Base-by-base conservation (phyloP, 345 rosid genomes). In the Balakata baccata region DNA sequence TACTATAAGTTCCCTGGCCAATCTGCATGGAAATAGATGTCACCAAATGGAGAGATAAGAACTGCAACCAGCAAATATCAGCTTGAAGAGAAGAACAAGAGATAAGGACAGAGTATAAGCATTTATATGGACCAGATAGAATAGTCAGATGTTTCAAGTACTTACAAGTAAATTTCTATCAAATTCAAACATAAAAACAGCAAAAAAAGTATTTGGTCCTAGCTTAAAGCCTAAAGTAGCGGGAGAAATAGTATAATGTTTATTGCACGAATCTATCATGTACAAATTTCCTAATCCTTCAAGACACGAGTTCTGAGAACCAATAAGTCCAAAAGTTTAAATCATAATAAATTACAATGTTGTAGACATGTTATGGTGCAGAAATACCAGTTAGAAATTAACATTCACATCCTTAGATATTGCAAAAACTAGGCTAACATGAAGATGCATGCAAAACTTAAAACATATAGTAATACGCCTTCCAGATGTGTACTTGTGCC, bases 1-100 rank as follows among this genome's bases (percentile, higher is more conserved):
- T 95, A 79, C 98, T 92, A 70, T 95, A 95, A 51, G 99, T 95
- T 75, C 99, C 99, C 81, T 95, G 99, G 72, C 99, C 99, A 85
- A 95, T 95, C 99, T 95, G 87, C 89, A 86, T 6, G 10, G 52
- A 37, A 51, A 37, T 66, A 73, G 0, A 72, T n/a, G 34, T 22
- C 58, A 77, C 74, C 65, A 80, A 53, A 76, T 37, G 20, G 54
- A 59, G 66, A 52, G 64, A 18, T 39, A 71, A 69, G 43, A 57
- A 60, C 25, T 67, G 53, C 53, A 22, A 53, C 22, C 7, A 25
- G 46, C 18, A 49, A 37, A 64, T 16, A 14, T 77, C 64, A 56
- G 18, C 23, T 13, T 18, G 46, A 62, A 49, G 17, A 54, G 13
- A 18, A 62, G 47, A 57, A 12, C 49, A 39, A 4, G 13, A 50